Conservation (phyloP, 345 rosid species). For the Tarenaya hassleriana region DNA sequence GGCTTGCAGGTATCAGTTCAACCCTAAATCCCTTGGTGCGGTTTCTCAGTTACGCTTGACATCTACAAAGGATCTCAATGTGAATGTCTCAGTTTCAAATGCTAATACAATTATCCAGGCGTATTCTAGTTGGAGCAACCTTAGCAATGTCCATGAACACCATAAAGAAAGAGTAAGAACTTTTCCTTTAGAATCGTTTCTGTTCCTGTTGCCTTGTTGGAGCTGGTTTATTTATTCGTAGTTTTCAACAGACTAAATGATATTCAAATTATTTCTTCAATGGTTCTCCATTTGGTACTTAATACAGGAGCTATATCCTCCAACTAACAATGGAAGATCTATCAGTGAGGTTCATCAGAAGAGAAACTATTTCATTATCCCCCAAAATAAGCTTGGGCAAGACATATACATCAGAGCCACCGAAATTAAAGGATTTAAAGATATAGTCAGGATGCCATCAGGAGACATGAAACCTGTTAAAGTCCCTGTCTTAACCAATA, state of each 20-base stretch:
- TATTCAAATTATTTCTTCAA: slow-evolving; percentile 12
- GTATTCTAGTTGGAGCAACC: slow-evolving; percentile 91
- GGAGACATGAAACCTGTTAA: slow-evolving; percentile 78
- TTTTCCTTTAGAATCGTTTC: slow-evolving; percentile 13
- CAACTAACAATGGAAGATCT: slow-evolving; percentile 48
- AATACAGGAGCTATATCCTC: slow-evolving; percentile 47
- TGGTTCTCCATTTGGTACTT: slow-evolving; percentile 15
- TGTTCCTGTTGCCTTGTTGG: slow-evolving; percentile 10
- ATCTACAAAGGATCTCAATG: slow-evolving; percentile 66
- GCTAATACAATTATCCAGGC: slow-evolving; percentile 94
- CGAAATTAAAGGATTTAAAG: slow-evolving; percentile 50
- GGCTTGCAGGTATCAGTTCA: slow-evolving; percentile 69
- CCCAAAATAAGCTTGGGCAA: slow-evolving; percentile 90
- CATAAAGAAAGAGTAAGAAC: slow-evolving; percentile 41
- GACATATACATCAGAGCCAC: slow-evolving; percentile 78
- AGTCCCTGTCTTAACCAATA: slow-evolving; percentile 83
- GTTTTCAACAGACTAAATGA: background rate
- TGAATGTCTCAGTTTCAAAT: slow-evolving; percentile 79
- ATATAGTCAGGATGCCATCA: slow-evolving; percentile 74
- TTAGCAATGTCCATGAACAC: slow-evolving; percentile 46
- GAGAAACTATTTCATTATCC: slow-evolving; percentile 71
- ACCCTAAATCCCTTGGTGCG: slow-evolving; percentile 65
- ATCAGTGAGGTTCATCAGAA: slow-evolving; percentile 60
- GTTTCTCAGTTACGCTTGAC: slow-evolving; percentile 80
- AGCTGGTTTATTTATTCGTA: background rate